Evolutionary conservation across 495 filamentous ascomycete species (phyloP).

Genomic region (Cercophora sp.): DNA sequence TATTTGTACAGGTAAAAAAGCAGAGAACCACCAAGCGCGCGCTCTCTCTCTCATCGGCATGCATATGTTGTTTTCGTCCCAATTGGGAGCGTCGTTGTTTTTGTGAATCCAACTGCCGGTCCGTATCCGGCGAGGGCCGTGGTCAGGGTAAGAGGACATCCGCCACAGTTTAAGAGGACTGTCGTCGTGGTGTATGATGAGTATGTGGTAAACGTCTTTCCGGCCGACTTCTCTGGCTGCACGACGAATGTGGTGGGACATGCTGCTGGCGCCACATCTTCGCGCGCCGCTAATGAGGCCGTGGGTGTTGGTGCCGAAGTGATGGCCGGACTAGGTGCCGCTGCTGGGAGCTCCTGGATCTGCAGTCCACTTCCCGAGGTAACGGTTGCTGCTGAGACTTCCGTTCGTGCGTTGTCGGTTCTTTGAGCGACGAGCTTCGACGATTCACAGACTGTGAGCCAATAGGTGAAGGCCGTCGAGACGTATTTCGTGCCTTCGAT

Average conservation of each 20-base stretch:
- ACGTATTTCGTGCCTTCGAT: slow-evolving; percentile 16
- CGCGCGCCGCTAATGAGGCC: not conserved
- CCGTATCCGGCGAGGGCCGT: slow-evolving; percentile 26
- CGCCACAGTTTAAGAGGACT: slow-evolving; percentile 18
- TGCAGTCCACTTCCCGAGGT: not conserved
- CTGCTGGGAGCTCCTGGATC: not conserved
- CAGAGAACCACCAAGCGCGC: not conserved
- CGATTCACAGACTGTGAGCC: slow-evolving; percentile 25
- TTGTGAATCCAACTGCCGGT: slow-evolving; percentile 21
- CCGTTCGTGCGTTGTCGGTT: not conserved
- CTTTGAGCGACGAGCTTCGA: not conserved
- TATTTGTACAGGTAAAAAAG: not conserved
- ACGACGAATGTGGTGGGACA: slow-evolving; percentile 27
- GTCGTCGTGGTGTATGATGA: slow-evolving; percentile 24
- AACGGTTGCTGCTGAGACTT: not conserved
- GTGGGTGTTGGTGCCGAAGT: slow-evolving; percentile 4
- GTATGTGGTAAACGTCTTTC: slow-evolving; percentile 24
- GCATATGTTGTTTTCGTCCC: slow-evolving; percentile 26
- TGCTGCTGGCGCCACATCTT: slow-evolving; percentile 3
- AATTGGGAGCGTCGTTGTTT: slow-evolving; percentile 25
- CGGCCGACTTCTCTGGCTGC: slow-evolving; percentile 22
- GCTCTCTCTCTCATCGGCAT: slow-evolving; percentile 10
- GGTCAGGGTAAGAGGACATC: slow-evolving; percentile 22
- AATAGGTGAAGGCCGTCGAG: slow-evolving; percentile 21
- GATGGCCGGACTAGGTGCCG: not conserved